Percentiles rank a stretch among this genome's conserved stretches.
Conservation (phyloP, 371 early-diverging fungal genomes). For the Zychaea mexicana region DNA sequence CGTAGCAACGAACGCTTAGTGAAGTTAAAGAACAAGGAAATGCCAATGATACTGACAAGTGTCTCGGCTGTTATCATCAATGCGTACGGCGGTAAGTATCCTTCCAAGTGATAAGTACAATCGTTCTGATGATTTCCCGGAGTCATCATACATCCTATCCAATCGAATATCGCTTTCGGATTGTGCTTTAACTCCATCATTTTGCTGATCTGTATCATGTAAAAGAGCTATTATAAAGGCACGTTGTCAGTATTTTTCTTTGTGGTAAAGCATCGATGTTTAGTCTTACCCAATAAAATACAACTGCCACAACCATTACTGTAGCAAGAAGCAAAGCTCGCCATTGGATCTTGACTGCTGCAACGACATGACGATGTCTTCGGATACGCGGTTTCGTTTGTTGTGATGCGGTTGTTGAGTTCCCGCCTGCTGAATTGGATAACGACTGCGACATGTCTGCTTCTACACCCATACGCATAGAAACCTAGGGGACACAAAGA, state of each 20-base stretch:
- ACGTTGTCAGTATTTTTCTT: background rate
- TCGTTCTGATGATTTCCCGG: constrained; percentile 38
- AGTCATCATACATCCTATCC: constrained; percentile 57
- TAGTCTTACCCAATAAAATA: constrained; percentile 51
- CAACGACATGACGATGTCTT: constrained; percentile 57
- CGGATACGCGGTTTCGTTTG: constrained; percentile 29
- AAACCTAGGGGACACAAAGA: constrained; percentile 17
- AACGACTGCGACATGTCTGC: constrained; percentile 55
- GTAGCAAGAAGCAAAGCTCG: constrained; percentile 62
- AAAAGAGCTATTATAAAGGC: constrained; percentile 38
- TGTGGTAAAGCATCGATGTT: constrained; percentile 21
- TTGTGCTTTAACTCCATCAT: constrained; percentile 26
- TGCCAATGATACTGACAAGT: constrained; percentile 56
- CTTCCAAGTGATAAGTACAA: constrained; percentile 29
- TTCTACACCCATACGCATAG: constrained; percentile 44
- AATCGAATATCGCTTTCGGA: constrained; percentile 26
- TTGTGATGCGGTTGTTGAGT: background rate
- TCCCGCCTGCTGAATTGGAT: constrained; percentile 34
- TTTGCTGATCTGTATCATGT: constrained; percentile 54
- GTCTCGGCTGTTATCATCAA: constrained; percentile 59
- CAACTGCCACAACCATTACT: constrained; percentile 46
- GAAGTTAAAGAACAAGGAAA: constrained; percentile 59
- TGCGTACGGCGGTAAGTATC: constrained; percentile 52
- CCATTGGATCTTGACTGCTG: constrained; percentile 70
- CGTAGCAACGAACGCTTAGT: constrained; percentile 54